Evolutionary conservation across 1,284 basidiomycete species (phyloP), one percentile per base, ranked within the genome.

Genomic region (Puccinia hordei): DNA sequence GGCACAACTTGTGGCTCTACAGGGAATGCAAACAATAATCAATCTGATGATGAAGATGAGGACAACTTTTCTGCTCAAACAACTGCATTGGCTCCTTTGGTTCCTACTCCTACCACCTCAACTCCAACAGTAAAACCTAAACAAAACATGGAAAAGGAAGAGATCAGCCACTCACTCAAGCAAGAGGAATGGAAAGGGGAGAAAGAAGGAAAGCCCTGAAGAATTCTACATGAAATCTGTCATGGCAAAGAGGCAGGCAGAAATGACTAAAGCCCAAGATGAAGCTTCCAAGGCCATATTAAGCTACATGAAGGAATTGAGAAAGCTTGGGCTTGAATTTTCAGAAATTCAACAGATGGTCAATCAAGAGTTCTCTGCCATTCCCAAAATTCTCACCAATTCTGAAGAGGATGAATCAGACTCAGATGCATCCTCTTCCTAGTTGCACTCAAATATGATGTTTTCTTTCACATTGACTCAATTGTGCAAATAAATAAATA

Each of bases 181-280:
- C 49, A 51, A 51, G 49, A 51, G 22, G 17, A 61, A 61, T 19
- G 24, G 22, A 61, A 61, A 61, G 24, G 24, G 24, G 19, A 35
- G 33, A 30, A 30, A 61, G 22, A 61, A 61, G 30, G 6, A 12
- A 61, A 61, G 10, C 57, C 57, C 57, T 13, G 57, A 61, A 19
- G 57, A 61, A 3, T 35, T 61, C 57, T 61, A 61, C 57, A 61
- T 61, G 57, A 27, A 61, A 30, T 61, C 57, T 3, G 33, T 61
- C 13, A 35, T 35, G 30, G 30, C 57, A 4, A 61, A 61, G 33
- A 61, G 57, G 33, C 57, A 61, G 57, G 57, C 57, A 5, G 57
- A 61, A n/a, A 61, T 61, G 57, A 61, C 57, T 10, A 61, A 61
- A 24, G 57, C 57, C 12, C 57, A 61, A 61, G 57, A 12, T 10